phyloP scores from a whole-genome alignment of 78 protist genomes.

The Dictyostelium discoideum region DNA sequence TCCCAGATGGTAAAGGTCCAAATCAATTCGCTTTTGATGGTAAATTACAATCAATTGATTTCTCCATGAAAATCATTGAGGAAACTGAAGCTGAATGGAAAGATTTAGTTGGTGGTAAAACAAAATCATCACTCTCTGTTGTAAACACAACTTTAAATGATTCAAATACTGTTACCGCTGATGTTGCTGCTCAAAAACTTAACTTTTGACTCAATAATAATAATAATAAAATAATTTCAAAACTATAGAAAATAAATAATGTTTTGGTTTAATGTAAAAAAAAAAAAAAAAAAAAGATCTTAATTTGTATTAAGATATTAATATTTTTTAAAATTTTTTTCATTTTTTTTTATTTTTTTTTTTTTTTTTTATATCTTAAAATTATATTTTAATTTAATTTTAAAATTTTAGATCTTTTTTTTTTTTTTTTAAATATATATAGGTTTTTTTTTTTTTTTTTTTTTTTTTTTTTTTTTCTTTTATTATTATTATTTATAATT shows the following conservation, averaged over 20 bases:
- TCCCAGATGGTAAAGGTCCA: constrained; percentile 96
- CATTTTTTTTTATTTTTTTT: neutral
- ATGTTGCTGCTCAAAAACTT: constrained; percentile 20
- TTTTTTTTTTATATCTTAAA: neutral
- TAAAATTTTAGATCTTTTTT: neutral
- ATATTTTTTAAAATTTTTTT: neutral
- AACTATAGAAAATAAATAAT: neutral
- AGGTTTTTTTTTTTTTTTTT: neutral
- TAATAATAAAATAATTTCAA: neutral
- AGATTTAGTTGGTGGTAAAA: constrained; percentile 26
- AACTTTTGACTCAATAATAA: constrained; percentile 24
- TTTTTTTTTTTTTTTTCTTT: neutral
- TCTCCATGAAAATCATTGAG: constrained; percentile 63
- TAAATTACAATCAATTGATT: constrained; percentile 73
- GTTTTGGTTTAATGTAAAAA: neutral
- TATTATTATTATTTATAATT: neutral
- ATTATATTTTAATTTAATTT: neutral
- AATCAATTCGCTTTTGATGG: constrained; percentile 92
- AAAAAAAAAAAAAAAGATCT: neutral
- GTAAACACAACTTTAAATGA: neutral
- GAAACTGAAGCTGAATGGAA: constrained; percentile 85
- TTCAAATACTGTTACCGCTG: neutral
- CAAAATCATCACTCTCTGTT: constrained; percentile 28
- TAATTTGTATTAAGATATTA: too few species aligned
- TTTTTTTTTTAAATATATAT: neutral